These are phyloP conservation scores for Calonectria montana DNA, from an alignment of 2,329 filamentous ascomycete genomes.

Conservation along the genomic window DNA sequence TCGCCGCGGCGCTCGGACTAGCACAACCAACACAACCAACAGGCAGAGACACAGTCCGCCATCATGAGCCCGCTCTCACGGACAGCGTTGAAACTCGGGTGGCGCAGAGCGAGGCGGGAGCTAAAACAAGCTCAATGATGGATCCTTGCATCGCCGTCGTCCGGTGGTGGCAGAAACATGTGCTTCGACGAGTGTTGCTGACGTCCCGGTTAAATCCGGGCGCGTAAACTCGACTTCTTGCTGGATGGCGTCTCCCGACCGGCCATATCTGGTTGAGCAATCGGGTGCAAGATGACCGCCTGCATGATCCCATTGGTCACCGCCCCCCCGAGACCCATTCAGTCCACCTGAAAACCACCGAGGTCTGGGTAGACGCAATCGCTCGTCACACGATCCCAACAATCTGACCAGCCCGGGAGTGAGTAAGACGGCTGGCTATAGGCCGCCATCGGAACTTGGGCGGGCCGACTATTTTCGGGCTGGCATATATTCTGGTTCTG, in stretches of 20 bases:
- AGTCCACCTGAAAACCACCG: constrained; percentile 31
- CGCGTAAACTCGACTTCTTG: constrained; percentile 64
- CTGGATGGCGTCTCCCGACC: constrained; percentile 56
- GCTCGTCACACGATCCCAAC: constrained; percentile 9
- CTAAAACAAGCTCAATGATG: constrained; percentile 33
- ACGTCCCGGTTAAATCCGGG: constrained; percentile 57
- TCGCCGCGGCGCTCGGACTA: not conserved
- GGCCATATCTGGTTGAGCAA: constrained; percentile 58
- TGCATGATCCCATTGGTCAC: constrained; percentile 55
- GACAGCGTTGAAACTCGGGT: constrained; percentile 33
- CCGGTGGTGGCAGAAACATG: constrained; percentile 26
- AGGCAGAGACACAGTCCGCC: not conserved
- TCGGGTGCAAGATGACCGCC: constrained; percentile 54
- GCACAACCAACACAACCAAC: not conserved
- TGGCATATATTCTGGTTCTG: constrained; percentile 35
- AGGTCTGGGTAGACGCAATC: constrained; percentile 17
- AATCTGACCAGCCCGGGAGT: not conserved
- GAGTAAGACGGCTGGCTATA: constrained; percentile 26
- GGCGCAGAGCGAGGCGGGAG: constrained; percentile 51
- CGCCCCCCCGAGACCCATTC: constrained; percentile 29
- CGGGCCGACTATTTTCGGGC: constrained; percentile 35
- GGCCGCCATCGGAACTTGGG: constrained; percentile 28
- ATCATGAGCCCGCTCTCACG: not conserved
- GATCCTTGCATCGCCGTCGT: constrained; percentile 9
- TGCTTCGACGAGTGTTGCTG: constrained; percentile 26